Base-by-base conservation (phyloP, 2,329 filamentous ascomycete species). In the Arthrobotrys sinensis region DNA sequence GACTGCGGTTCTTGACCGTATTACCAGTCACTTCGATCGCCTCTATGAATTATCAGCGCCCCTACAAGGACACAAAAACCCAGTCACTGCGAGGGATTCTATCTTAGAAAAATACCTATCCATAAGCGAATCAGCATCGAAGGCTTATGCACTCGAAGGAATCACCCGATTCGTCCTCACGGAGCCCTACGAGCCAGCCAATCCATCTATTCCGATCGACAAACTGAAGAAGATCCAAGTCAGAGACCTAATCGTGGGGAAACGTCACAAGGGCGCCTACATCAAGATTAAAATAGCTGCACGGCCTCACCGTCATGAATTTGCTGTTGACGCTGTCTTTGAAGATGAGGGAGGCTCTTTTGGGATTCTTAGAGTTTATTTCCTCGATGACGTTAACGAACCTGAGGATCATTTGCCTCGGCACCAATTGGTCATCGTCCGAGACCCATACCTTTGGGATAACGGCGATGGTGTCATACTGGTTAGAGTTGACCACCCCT, bases 221-320 rank as follows among this genome's bases (percentile, higher is more conserved):
- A 78, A 72, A 36, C 14, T 78, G 24, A 78, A 43, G 34, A 78
- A 78, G 24, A 55, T 78, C 19, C 75, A 72, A 21, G 53, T 52
- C 4, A 72, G 71, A 36, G 75, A 78, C 43, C 62, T 78, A 0
- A 40, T 71, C 7, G 28, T 78, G 12, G 75, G 75, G 2, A 67
- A 64, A 12, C 67, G 62, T 8, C 75, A 78, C 21, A 64, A 24
- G 8, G 67, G 75, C 1, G 14, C 43, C 19, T 72, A 78, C 40
- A 38, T 78, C 2, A 78, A 72, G 32, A 48, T 72, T 7, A 53
- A 48, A 14, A 16, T 72, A 8, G 34, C 21, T 8, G 16, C 10
- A 21, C 60, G 5, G 12, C 32, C 75, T 28, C 36, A 38, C 2
- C 40, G 46, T 6, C 38, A 34, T 10, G 67, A 78, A 4, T 48